These are phyloP conservation scores for Chytridium lagenaria DNA, from an alignment of 371 early-diverging fungal genomes.

Conservation along the genomic window DNA sequence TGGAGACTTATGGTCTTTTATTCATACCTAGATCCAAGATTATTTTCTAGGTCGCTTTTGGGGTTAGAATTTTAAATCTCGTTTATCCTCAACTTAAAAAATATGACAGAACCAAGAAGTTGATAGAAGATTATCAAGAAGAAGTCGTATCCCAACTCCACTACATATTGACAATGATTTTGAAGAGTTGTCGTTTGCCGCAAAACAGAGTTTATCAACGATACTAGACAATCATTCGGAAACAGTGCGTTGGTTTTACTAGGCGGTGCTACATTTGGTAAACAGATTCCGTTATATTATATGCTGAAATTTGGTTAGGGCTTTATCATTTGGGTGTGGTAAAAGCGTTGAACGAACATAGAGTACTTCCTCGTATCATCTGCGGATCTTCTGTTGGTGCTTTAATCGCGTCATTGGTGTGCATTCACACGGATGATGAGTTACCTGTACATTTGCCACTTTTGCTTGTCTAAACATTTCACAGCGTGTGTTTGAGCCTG, in stretches of 20 bases:
- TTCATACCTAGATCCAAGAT: conserved; percentile 22
- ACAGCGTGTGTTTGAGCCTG: conserved; percentile 43
- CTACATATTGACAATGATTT: conserved; percentile 63
- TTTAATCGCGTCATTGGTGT: conserved; percentile 84
- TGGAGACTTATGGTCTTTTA: background rate
- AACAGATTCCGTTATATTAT: conserved; percentile 44
- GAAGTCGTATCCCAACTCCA: conserved; percentile 75
- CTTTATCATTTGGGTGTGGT: conserved; percentile 69
- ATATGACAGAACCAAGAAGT: conserved; percentile 73
- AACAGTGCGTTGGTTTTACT: conserved; percentile 83
- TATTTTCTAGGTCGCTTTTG: conserved; percentile 28
- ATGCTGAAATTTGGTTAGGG: conserved; percentile 60
- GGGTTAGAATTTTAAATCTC: conserved; percentile 24
- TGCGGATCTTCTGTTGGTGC: conserved; percentile 88
- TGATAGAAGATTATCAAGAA: conserved; percentile 77
- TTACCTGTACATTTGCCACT: conserved; percentile 44
- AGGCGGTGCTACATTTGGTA: conserved; percentile 87
- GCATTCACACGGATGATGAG: conserved; percentile 79
- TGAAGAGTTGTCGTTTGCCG: conserved; percentile 6
- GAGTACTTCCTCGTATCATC: conserved; percentile 82
- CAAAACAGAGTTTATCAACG: conserved; percentile 78
- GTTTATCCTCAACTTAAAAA: conserved; percentile 45
- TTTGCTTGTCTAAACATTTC: conserved; percentile 22
- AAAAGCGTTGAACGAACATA: conserved; percentile 68
- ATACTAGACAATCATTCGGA: conserved; percentile 81